A percentile compares a stretch with the other conserved stretches of the same genome.
These are phyloP conservation scores for Saturnispora dispora DNA, from an alignment of 805 yeast species.

Conservation along the genomic window DNA sequence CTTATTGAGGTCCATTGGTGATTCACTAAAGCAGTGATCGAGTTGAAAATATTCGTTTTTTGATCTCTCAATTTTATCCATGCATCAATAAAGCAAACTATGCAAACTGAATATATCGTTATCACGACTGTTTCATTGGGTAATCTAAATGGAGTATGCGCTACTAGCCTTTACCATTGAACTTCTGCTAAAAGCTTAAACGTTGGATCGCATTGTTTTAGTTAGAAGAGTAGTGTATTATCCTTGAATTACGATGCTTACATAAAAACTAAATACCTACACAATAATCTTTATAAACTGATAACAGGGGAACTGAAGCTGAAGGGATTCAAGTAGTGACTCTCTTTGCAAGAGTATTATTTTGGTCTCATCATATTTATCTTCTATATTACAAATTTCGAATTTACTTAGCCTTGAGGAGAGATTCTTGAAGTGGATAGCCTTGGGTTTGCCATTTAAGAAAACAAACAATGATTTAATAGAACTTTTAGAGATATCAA, in stretches of 20 bases:
- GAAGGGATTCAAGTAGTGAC: neutral
- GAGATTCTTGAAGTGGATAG: neutral
- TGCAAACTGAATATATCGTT: too few species aligned
- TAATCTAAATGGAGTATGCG: too few species aligned
- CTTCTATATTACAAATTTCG: neutral
- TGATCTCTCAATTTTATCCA: neutral
- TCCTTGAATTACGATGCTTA: neutral
- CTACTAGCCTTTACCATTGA: too few species aligned
- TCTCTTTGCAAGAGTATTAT: neutral
- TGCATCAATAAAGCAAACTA: neutral
- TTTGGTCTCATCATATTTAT: neutral
- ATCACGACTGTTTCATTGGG: too few species aligned
- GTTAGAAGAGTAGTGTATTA: too few species aligned
- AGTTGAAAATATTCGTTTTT: neutral
- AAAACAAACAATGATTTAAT: neutral
- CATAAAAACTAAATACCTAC: neutral
- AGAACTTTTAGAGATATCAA: neutral
- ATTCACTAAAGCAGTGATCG: neutral
- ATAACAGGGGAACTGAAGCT: neutral
- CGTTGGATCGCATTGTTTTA: too few species aligned
- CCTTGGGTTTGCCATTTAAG: neutral
- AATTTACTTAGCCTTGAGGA: neutral
- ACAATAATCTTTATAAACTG: neutral
- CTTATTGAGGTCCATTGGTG: slow-evolving; percentile 5
- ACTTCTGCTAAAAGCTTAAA: too few species aligned